Conservation (phyloP, 108 stramenopile species). For the Fragilariopsis cylindrus region DNA sequence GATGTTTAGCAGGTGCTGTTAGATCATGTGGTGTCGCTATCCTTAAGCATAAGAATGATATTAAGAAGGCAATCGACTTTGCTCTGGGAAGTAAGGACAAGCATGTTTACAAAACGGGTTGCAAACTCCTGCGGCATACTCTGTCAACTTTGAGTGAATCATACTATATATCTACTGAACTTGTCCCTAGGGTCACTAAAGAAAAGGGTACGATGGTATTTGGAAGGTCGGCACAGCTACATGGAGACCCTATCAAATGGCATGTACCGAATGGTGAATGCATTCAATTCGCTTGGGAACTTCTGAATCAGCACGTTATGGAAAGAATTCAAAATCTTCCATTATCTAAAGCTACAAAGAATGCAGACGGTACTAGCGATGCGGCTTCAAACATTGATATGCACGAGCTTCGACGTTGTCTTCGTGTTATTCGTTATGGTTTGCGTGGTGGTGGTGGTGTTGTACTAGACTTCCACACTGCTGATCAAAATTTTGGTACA, state of each 20-base stretch:
- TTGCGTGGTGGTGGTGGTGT: slow-evolving; percentile 74
- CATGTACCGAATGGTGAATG: slow-evolving; percentile 70
- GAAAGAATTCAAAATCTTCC: slow-evolving; percentile 25
- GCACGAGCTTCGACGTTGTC: slow-evolving; percentile 44
- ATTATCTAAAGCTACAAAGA: slow-evolving; percentile 12
- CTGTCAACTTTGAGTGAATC: slow-evolving; percentile 79
- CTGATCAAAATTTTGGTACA: slow-evolving; percentile 19
- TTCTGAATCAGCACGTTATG: slow-evolving; percentile 48
- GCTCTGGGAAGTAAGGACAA: slow-evolving; percentile 70
- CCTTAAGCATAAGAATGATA: slow-evolving; percentile 49
- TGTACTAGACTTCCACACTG: slow-evolving; percentile 54
- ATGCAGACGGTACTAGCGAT: slow-evolving; percentile 15
- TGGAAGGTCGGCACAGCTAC: slow-evolving; percentile 53
- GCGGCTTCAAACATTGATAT: slow-evolving; percentile 18
- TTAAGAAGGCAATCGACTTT: slow-evolving; percentile 58
- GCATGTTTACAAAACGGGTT: slow-evolving; percentile 80
- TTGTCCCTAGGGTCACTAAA: slow-evolving; percentile 30
- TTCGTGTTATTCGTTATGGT: slow-evolving; percentile 71
- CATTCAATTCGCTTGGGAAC: slow-evolving; percentile 60
- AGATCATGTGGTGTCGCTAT: slow-evolving; percentile 62
- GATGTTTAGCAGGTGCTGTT: slow-evolving; percentile 82
- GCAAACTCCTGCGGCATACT: slow-evolving; percentile 84
- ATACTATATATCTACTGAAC: slow-evolving; percentile 52
- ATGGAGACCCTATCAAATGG: slow-evolving; percentile 61
- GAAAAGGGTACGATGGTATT: slow-evolving; percentile 17